Base-by-base conservation (phyloP, 768 basidiomycete genomes). In the Psilocybe cubensis region DNA sequence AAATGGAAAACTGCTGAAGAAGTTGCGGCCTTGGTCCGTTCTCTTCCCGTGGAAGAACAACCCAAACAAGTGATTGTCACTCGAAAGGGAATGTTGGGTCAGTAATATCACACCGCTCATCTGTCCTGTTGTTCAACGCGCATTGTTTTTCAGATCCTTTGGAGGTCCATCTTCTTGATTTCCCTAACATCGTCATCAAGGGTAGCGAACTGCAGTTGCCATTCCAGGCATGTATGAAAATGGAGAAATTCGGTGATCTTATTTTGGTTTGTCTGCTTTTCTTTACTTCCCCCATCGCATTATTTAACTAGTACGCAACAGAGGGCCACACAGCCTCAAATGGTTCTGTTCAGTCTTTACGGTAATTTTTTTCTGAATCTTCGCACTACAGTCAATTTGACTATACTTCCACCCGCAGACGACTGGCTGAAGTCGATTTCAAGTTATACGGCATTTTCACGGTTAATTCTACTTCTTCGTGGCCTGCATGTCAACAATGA, bases 1-100 rank as follows among this genome's bases (percentile, higher is more conserved):
- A 99, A 98, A 77, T 98, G 97, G 96, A 97, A 97, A 79, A 98
- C 96, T 5, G 97, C 97, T 17, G 97, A 99, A 86, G 97, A 99
- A 88, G 97, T 98, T 9, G 97, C 97, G 31, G 97, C 97, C 0
- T 76, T 98, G 65, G 91, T 98, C 62, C 93, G 97, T 55, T 98
- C 97, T 27, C 77, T 98, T 12, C 97, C 97, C n/a, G 97, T 99
- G 40, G 97, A 99, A 79, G 97, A 99, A 76, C 97, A 99, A 73
- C 97, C 97, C 8, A 99, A 99, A 76, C 96, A 99, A 71, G 96
- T 99, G 63, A 99, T 99, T 61, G 97, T 99, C 62, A 98, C 97
- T 25, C 87, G 97, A 58, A 99, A 99, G 88, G 97, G 97, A 79
- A 98, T 99, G 97, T 85, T 98, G 75, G 94, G 88, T 88, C 70